Base-by-base conservation (phyloP, 2,329 filamentous ascomycete species). In the Bipolaris sorokiniana region DNA sequence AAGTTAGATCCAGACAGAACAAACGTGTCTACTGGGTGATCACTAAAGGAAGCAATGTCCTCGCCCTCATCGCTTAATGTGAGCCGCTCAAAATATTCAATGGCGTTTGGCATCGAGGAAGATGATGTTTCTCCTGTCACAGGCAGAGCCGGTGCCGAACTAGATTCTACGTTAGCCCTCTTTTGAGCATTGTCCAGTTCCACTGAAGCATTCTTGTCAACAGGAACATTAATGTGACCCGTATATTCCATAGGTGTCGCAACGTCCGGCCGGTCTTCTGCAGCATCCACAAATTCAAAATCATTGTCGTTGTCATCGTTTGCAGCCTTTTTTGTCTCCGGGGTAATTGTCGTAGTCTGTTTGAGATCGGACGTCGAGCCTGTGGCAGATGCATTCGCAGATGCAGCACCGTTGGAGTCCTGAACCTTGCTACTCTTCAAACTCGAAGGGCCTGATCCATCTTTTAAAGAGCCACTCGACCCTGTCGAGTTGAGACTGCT, bases 1-100 rank as follows among this genome's bases (percentile, higher is more conserved):
- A 97, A 89, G 71, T 90, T 95, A 5, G 88, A 86, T 9, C 92
- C 94, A 0, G 91, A 93, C 74, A 97, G 92, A 36, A 97, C 88
- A 72, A 97, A 99, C 20, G 89, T 79, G 74, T 98, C 94, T 16
- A 94, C 85, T 0, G 90, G 87, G 58, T 93, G 87, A 3, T 75
- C 70, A 36, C 84, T 86, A 64, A 94, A 89, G 2, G 87, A 79
- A 5, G 86, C 82, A 1, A 86, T 84, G 58, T 89, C 86, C 6
- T 83, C 79, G 9, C 73, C 59, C 6, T 63, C 62, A 11, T 74
- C 66, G 28, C 67, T 65, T 23, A 75, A 47, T 1, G 69, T 67
- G 6, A 77, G 63, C 7, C 68, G 56, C 40, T 73, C 70, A 16
- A 77, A 71, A 13, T 75, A 71, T 34, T 73, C 67, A 7, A 70